A percentile compares a stretch with the other conserved stretches of the same genome.
Conservation (phyloP, 1,139 yeast species). For the Chernovozyma aurita region DNA sequence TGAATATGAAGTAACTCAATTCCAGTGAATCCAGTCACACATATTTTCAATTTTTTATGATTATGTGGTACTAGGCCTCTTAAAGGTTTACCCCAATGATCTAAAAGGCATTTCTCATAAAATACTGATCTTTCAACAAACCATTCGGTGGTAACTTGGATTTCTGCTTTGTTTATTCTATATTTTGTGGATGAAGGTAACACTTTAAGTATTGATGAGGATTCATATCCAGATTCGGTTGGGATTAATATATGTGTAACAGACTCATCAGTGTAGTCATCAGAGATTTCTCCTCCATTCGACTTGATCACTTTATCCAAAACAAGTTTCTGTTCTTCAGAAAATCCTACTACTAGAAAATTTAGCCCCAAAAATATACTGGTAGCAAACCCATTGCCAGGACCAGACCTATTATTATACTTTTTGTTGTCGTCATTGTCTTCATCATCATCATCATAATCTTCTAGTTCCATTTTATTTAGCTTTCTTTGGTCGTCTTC, state of each 20-base stretch:
- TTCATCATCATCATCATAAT: slow-evolving; percentile 7
- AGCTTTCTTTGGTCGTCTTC: slow-evolving; percentile 16
- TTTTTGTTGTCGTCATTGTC: slow-evolving; percentile 10
- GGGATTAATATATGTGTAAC: slow-evolving; percentile 42
- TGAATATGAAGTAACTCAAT: slow-evolving; percentile 74
- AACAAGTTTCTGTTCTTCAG: slow-evolving; percentile 24
- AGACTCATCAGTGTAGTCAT: slow-evolving; percentile 16
- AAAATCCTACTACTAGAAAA: slow-evolving; percentile 39
- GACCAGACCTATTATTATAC: background rate
- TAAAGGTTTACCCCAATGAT: slow-evolving; percentile 72
- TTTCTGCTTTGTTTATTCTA: slow-evolving; percentile 19
- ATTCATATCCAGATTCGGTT: slow-evolving; percentile 28
- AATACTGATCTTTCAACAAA: slow-evolving; percentile 74
- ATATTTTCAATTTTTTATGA: slow-evolving; percentile 39
- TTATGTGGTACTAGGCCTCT: slow-evolving; percentile 31
- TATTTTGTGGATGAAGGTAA: slow-evolving; percentile 19
- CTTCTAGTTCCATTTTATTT: slow-evolving; percentile 4
- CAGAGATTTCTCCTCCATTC: slow-evolving; percentile 38
- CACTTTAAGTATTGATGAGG: slow-evolving; percentile 20
- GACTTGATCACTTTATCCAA: slow-evolving; percentile 33
- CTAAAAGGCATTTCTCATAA: slow-evolving; percentile 50
- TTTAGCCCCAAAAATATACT: slow-evolving; percentile 29
- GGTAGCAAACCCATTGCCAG: background rate
- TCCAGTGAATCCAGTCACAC: slow-evolving; percentile 80
- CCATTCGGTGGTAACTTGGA: slow-evolving; percentile 68